Conservation (phyloP, 768 basidiomycete genomes). For the Lentinula raphanica region DNA sequence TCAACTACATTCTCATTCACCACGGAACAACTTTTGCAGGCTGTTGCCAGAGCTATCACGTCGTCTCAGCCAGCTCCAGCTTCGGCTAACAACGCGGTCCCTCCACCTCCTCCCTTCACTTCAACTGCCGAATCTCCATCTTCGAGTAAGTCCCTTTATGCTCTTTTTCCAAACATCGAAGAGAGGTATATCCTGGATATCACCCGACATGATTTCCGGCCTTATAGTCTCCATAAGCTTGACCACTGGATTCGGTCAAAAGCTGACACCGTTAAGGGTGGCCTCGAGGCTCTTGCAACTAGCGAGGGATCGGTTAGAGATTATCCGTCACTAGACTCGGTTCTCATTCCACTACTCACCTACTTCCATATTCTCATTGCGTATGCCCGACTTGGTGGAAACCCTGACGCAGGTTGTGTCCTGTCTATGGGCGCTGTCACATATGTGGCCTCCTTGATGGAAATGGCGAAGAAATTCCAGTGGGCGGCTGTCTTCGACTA, state of each 20-base stretch:
- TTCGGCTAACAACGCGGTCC: neutral
- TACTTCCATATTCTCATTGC: too few relatives aligned
- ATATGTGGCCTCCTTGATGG: slow-evolving; percentile 8
- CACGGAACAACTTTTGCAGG: neutral
- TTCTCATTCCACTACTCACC: too few relatives aligned
- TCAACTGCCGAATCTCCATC: too few relatives aligned
- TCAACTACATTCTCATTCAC: neutral
- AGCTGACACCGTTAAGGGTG: neutral
- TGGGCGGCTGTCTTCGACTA: slow-evolving; percentile 13
- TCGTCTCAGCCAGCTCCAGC: neutral
- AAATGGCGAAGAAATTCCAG: slow-evolving; percentile 10
- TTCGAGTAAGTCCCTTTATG: too few relatives aligned
- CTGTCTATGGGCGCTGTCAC: too few relatives aligned
- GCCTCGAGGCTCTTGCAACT: neutral
- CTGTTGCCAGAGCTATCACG: neutral
- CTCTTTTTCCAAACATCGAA: too few relatives aligned
- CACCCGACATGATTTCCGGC: neutral
- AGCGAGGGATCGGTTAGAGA: neutral
- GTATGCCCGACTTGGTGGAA: too few relatives aligned
- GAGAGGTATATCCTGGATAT: neutral
- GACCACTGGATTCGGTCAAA: neutral
- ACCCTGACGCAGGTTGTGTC: too few relatives aligned
- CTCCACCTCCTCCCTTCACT: neutral
- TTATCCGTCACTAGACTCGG: neutral
- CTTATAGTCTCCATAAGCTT: neutral